Evolutionary conservation across 2,329 filamentous ascomycete species (phyloP).

Genomic region (Ophiostoma angusticollis): DNA sequence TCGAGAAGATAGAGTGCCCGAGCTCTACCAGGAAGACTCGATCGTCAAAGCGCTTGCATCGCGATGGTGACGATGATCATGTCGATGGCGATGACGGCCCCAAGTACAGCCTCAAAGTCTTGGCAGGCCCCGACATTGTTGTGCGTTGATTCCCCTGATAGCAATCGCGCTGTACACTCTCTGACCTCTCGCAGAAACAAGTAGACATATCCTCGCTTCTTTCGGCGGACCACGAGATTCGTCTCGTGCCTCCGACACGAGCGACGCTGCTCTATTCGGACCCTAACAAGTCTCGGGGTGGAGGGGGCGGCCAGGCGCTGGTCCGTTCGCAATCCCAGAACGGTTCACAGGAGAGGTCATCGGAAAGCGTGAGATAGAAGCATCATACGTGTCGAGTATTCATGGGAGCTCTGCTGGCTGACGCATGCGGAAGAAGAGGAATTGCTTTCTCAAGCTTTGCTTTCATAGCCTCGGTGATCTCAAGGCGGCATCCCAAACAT

Average conservation of each 20-base stretch:
- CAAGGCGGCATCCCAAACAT: constrained; percentile 10
- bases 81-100: no score
- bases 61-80: no score
- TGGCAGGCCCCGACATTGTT: no score
- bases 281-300: background rate
- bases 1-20: constrained; percentile 1
- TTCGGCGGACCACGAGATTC: constrained; percentile 9
- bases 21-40: no score
- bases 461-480: constrained; percentile 14
- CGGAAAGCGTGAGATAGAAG: background rate
- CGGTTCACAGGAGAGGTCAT: background rate
- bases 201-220: constrained; percentile 4
- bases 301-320: background rate
- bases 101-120: no score
- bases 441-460: constrained; percentile 12
- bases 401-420: background rate
- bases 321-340: background rate
- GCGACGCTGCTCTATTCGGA: constrained; percentile 9
- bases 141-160: background rate
- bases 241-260: constrained; percentile 11
- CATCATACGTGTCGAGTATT: no score
- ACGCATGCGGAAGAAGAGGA: background rate
- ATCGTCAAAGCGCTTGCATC: no score
- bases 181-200: background rate
- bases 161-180: background rate